phyloP scores from a whole-genome alignment of 768 basidiomycete genomes.

The Exidia glandulosa region DNA sequence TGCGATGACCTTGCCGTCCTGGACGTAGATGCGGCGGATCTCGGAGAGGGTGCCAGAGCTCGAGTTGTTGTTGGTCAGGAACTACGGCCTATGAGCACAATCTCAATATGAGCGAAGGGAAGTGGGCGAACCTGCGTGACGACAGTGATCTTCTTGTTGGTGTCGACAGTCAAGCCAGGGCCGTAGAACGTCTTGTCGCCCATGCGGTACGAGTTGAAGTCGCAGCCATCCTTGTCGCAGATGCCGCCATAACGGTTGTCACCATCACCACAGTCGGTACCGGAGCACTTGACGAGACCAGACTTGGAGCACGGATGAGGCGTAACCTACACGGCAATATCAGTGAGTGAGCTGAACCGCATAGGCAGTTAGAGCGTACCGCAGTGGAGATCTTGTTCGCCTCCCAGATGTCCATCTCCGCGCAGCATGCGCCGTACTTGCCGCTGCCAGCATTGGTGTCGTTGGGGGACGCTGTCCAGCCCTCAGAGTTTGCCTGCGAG shows the following conservation, averaged over 20 bases:
- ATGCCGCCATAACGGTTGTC: constrained; percentile 25
- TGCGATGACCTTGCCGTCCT: constrained; percentile 35
- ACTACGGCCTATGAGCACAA: constrained; percentile 39
- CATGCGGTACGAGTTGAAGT: constrained; percentile 54
- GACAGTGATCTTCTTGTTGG: constrained; percentile 11
- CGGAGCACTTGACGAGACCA: constrained; percentile 32
- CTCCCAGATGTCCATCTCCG: constrained; percentile 26
- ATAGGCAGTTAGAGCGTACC: background rate
- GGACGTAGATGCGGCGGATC: constrained; percentile 46
- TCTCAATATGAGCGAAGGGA: too few species aligned
- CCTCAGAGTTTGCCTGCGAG: constrained; percentile 17
- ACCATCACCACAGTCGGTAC: constrained; percentile 28
- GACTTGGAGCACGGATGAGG: constrained; percentile 37
- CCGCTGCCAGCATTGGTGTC: constrained; percentile 22
- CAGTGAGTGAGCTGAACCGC: too few species aligned
- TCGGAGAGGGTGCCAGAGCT: constrained; percentile 36
- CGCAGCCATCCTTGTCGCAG: constrained; percentile 49
- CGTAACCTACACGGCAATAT: constrained; percentile 17
- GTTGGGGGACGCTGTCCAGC: constrained; percentile 20
- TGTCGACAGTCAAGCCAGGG: constrained; percentile 10
- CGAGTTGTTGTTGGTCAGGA: constrained; percentile 37
- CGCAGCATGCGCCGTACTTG: constrained; percentile 21
- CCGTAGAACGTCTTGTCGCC: constrained; percentile 25
- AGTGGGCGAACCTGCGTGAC: background rate
- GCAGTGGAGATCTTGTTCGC: constrained; percentile 21